phyloP scores from a whole-genome alignment of 176 grass and related monocot species.

The Otatea glauca region DNA sequence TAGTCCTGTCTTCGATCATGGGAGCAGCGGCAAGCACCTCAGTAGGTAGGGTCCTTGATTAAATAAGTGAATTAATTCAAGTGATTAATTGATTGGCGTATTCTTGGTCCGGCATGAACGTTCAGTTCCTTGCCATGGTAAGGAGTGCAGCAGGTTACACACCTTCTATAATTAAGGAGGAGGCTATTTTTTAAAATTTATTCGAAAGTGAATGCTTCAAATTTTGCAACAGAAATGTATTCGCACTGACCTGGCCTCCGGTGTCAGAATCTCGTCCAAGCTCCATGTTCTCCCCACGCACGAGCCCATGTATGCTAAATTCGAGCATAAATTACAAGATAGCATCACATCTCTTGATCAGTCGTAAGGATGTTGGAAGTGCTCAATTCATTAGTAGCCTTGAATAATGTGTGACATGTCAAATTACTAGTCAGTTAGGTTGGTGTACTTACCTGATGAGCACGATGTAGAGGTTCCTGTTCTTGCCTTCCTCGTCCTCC shows the following conservation, averaged over 20 bases:
- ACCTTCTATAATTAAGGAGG: too few species aligned
- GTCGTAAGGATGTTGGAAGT: background rate
- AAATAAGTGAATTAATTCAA: too few species aligned
- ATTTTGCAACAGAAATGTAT: background rate
- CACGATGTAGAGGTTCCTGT: constrained; percentile 74
- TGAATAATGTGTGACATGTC: background rate
- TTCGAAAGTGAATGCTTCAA: too few species aligned
- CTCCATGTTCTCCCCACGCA: constrained; percentile 97
- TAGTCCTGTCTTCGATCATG: too few species aligned
- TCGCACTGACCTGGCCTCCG: constrained; percentile 70
- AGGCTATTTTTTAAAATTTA: too few species aligned
- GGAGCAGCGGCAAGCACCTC: too few species aligned
- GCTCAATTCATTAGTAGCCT: background rate
- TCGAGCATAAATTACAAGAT: background rate
- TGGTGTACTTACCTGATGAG: constrained; percentile 65
- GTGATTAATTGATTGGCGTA: too few species aligned
- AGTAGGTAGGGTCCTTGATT: too few species aligned
- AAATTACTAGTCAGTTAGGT: background rate
- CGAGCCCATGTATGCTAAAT: constrained; percentile 76
- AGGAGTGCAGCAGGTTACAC: too few species aligned
- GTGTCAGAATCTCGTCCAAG: constrained; percentile 87
- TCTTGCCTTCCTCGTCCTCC: constrained; percentile 44
- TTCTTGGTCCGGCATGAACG: too few species aligned
- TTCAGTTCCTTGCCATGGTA: too few species aligned
- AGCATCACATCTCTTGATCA: background rate